phyloP scores from a whole-genome alignment of 2,329 filamentous ascomycete species.

The Ophiosphaerella narmari region DNA sequence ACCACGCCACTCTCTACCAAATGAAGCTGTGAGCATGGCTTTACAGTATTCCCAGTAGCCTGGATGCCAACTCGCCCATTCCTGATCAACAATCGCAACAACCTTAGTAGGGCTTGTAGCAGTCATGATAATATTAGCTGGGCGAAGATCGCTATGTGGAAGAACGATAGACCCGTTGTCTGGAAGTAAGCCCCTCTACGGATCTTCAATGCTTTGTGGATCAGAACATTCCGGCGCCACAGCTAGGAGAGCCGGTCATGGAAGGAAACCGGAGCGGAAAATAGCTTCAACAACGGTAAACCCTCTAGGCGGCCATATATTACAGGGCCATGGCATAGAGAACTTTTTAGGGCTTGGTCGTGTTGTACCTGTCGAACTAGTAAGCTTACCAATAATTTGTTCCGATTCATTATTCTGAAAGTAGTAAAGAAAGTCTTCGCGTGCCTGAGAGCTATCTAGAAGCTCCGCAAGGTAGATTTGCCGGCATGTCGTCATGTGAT shows the following conservation, averaged over 20 bases:
- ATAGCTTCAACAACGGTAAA: conserved; percentile 5
- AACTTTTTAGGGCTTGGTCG: conserved; percentile 3
- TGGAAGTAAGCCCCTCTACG: conserved; percentile 22
- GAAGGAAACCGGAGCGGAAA: conserved; percentile 21
- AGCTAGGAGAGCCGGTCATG: conserved; percentile 32
- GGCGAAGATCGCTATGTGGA: conserved; percentile 44
- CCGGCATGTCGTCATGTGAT: conserved; percentile 4
- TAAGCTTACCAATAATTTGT: conserved; percentile 8
- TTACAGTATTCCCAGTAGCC: too few species aligned
- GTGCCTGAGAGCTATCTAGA: conserved; percentile 8
- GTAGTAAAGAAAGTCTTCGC: conserved; percentile 10
- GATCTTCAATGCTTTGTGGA: conserved; percentile 24
- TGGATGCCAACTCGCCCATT: too few species aligned
- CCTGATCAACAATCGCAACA: neutral
- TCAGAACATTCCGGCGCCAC: conserved; percentile 20
- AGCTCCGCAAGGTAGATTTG: conserved; percentile 9
- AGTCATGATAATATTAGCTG: conserved; percentile 41
- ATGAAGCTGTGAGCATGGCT: too few species aligned
- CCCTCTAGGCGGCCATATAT: conserved; percentile 4
- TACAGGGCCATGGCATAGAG: conserved; percentile 5
- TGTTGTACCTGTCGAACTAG: neutral
- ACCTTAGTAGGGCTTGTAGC: conserved; percentile 11
- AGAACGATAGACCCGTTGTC: conserved; percentile 38
- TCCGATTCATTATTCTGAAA: conserved; percentile 1
- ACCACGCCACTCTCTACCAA: too few species aligned